A percentile compares a stretch with the other conserved stretches of the same genome.
Evolutionary conservation across 2,329 filamentous ascomycete species (phyloP).

Genomic region (Epichloe hybrida): DNA sequence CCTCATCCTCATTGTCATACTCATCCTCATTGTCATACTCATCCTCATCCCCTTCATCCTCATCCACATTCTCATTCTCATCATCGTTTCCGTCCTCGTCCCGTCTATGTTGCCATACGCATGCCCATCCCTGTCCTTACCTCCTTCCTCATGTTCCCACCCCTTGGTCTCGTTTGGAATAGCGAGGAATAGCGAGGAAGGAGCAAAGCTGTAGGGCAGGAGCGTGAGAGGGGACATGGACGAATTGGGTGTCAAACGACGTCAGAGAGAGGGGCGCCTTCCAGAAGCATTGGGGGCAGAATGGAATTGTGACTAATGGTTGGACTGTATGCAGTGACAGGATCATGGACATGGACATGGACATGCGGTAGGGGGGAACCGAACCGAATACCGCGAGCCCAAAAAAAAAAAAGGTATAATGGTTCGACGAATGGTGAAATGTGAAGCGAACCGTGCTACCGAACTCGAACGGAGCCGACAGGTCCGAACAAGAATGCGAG

Average conservation of each 20-base stretch:
- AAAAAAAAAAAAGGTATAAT: neutral
- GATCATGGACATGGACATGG: neutral
- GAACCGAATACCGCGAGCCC: neutral
- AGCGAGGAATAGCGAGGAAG: conserved; percentile 6
- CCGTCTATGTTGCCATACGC: too few species aligned
- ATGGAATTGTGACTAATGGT: conserved; percentile 8
- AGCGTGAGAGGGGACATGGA: neutral
- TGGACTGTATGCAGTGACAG: conserved; percentile 7
- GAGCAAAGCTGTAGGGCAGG: conserved; percentile 1
- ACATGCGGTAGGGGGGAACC: neutral
- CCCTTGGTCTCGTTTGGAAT: neutral
- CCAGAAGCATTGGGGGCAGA: conserved; percentile 8
- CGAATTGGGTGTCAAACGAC: neutral
- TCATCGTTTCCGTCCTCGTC: too few species aligned
- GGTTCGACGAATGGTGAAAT: neutral
- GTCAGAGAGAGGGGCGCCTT: neutral
- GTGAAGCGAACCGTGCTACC: neutral
- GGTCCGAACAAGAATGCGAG: neutral
- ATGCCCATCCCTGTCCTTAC: neutral
- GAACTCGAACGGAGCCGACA: neutral
- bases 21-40: neutral
- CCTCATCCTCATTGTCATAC: neutral
- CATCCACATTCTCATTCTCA: too few species aligned
- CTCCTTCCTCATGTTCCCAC: neutral
- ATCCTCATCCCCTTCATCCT: neutral